Base-by-base conservation (phyloP, 2,329 filamentous ascomycete species). In the Colletotrichum incanum region DNA sequence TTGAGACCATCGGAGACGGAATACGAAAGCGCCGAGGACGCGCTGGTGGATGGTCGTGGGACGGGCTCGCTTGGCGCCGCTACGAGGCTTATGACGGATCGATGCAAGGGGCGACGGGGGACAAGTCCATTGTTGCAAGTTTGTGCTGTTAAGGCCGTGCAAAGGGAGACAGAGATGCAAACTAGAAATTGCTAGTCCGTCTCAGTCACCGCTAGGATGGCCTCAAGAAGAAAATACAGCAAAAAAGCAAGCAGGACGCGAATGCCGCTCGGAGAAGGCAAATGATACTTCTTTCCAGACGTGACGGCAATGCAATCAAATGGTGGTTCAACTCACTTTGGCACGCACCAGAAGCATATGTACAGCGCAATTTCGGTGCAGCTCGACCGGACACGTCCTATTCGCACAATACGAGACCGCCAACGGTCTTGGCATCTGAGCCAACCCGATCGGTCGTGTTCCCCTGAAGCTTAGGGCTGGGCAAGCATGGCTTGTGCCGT, bases 21-120 rank as follows among this genome's bases (percentile, higher is more conserved):
- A 49, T 14, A 55, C 58, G 49, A 16, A 52, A 9, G 28, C 9
- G 39, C 58, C n/a, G 65, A 67, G 58, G 58, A 63, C 26, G 55
- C 39, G 58, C 20, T n/a, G 45, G 45, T 39, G 58, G 43, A 64
- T 59, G 61, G 49, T 56, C 31, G 58, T 37, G 20, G 47, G 62
- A 66, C 63, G 23, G 47, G 14, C 34, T 41, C 37, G 55, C 67
- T 60, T 67, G 63, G 63, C 67, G 47, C 47, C 63, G 49, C 28
- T 26, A 54, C 43, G 39, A 54, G 63, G 63, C 47, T 45, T 67
- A 55, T 60, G 67, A 60, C 31, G 65, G 47, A 66, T 60, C 52
- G 62, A 59, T 60, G 37, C 47, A 39, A 67, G 55, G 62, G 62
- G 37, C 47, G 23, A 34, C n/a, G 41, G 37, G 52, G 23, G 39